Conservation (phyloP, 2,329 filamentous ascomycete genomes). For the Nothophoma quercina region DNA sequence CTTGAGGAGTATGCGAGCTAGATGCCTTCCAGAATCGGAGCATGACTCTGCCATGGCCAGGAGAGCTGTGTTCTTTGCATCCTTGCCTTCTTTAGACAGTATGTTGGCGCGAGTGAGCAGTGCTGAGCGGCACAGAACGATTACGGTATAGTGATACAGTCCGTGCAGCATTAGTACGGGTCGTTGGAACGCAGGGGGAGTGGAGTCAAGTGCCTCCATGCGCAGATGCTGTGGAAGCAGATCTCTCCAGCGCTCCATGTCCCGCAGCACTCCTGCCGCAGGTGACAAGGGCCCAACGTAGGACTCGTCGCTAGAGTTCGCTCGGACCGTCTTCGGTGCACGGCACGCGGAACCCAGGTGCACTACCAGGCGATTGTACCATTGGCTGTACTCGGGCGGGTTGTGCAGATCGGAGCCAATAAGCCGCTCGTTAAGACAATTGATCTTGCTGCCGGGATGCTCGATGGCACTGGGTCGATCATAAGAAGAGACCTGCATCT, state of each 20-base stretch:
- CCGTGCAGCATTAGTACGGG: slow-evolving; percentile 51
- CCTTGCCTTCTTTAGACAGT: slow-evolving; percentile 35
- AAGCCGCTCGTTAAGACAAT: slow-evolving; percentile 48
- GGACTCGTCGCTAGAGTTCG: slow-evolving; percentile 43
- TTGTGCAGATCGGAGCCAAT: slow-evolving; percentile 41
- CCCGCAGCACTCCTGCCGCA: slow-evolving; percentile 48
- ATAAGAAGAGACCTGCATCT: slow-evolving; percentile 54
- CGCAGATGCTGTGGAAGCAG: slow-evolving; percentile 50
- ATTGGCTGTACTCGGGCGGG: slow-evolving; percentile 50
- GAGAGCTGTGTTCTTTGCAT: slow-evolving; percentile 37
- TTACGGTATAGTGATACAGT: slow-evolving; percentile 52
- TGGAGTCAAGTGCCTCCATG: slow-evolving; percentile 41
- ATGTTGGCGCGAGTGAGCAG: slow-evolving; percentile 49
- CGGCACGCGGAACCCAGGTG: slow-evolving; percentile 51
- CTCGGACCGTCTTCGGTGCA: slow-evolving; percentile 44
- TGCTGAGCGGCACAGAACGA: slow-evolving; percentile 50
- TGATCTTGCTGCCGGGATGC: slow-evolving; percentile 45
- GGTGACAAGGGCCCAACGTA: slow-evolving; percentile 51
- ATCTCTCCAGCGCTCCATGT: slow-evolving; percentile 51
- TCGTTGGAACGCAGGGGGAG: slow-evolving; percentile 47
- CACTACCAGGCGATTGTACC: slow-evolving; percentile 48
- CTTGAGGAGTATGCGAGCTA: slow-evolving; percentile 46
- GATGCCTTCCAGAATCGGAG: slow-evolving; percentile 46
- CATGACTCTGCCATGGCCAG: slow-evolving; percentile 49
- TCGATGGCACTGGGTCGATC: slow-evolving; percentile 56